phyloP scores from a whole-genome alignment of 352 stramenopile genomes.

The Globisporangium mamillatum region DNA sequence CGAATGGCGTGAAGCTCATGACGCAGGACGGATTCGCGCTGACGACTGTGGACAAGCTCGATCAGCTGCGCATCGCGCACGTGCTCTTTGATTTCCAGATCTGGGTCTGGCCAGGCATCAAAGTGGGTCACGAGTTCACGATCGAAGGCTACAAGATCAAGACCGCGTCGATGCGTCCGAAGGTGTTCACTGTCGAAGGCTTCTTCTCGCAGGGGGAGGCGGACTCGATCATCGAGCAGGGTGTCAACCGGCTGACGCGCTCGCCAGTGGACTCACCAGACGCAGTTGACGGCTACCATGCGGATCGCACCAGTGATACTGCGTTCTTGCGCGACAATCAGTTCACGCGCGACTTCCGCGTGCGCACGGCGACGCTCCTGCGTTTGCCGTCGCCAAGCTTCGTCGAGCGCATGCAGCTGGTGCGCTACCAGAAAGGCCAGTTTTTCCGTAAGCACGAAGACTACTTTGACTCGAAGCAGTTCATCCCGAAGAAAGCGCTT shows the following conservation, averaged over 20 bases:
- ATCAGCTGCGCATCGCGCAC: conserved; percentile 48
- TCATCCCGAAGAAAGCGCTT: conserved; percentile 42
- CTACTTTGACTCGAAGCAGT: conserved; percentile 73
- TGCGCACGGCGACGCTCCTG: conserved; percentile 42
- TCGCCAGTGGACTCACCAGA: conserved; percentile 60
- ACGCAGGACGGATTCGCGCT: conserved; percentile 50
- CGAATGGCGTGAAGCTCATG: conserved; percentile 61
- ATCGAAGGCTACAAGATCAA: conserved; percentile 54
- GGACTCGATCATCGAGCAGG: conserved; percentile 48
- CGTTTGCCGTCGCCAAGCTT: conserved; percentile 49
- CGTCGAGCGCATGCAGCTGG: conserved; percentile 58
- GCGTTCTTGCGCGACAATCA: conserved; percentile 60
- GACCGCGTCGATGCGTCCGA: conserved; percentile 55
- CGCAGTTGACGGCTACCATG: conserved; percentile 53
- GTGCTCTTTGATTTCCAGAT: conserved; percentile 67
- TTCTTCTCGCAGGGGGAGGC: conserved; percentile 65
- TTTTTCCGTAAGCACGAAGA: conserved; percentile 80
- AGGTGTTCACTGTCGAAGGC: conserved; percentile 61
- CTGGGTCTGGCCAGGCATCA: conserved; percentile 75
- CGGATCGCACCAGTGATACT: conserved; percentile 66
- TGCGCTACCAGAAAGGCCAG: conserved; percentile 64
- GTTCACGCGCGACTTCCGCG: conserved; percentile 63
- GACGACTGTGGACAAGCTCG: conserved; percentile 30
- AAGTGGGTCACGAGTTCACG: conserved; percentile 54
- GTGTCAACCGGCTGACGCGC: conserved; percentile 41